A percentile compares a stretch with the other conserved stretches of the same genome.
phyloP scores from a whole-genome alignment of 768 basidiomycete genomes.

The Clavaria fumosa region DNA sequence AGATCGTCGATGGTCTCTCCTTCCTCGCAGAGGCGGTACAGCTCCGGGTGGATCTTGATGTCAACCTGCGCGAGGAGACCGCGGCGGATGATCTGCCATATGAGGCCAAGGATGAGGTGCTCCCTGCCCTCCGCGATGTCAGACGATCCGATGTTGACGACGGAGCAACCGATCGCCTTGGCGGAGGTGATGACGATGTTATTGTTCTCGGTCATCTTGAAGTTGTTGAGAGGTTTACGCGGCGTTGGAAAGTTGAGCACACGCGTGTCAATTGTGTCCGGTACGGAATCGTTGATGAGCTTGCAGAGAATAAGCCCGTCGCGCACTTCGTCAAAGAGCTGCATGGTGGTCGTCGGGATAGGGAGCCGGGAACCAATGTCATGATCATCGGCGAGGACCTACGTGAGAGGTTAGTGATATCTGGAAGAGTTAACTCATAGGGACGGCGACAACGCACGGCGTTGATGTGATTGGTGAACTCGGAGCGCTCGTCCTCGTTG shows the following conservation, averaged over 20 bases:
- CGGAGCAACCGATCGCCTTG: slow-evolving; percentile 95
- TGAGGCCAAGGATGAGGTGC: slow-evolving; percentile 92
- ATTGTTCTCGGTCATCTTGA: slow-evolving; percentile 99
- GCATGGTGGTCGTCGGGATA: slow-evolving; percentile 94
- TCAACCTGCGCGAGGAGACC: slow-evolving; percentile 91
- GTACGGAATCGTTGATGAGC: slow-evolving; percentile 98
- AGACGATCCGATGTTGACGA: slow-evolving; percentile 92
- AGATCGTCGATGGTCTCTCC: slow-evolving; percentile 96
- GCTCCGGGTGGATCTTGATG: slow-evolving; percentile 95
- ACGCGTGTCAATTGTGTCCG: slow-evolving; percentile 97
- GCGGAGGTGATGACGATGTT: slow-evolving; percentile 98
- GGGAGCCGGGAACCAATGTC: slow-evolving; percentile 75
- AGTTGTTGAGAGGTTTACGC: slow-evolving; percentile 83
- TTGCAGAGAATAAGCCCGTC: slow-evolving; percentile 96
- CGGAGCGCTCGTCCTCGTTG: slow-evolving; percentile 88
- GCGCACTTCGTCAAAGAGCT: slow-evolving; percentile 91
- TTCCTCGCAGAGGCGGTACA: slow-evolving; percentile 92
- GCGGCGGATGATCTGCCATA: slow-evolving; percentile 96
- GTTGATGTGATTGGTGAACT: slow-evolving; percentile 99
- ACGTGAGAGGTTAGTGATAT: too few species aligned
- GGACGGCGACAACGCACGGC: slow-evolving; percentile 34
- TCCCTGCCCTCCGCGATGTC: slow-evolving; percentile 90
- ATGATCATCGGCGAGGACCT: slow-evolving; percentile 86
- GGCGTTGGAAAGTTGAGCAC: slow-evolving; percentile 81
- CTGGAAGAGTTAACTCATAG: too few species aligned